Base-by-base conservation (phyloP, 2,329 filamentous ascomycete species). In the Fusarium napiforme region DNA sequence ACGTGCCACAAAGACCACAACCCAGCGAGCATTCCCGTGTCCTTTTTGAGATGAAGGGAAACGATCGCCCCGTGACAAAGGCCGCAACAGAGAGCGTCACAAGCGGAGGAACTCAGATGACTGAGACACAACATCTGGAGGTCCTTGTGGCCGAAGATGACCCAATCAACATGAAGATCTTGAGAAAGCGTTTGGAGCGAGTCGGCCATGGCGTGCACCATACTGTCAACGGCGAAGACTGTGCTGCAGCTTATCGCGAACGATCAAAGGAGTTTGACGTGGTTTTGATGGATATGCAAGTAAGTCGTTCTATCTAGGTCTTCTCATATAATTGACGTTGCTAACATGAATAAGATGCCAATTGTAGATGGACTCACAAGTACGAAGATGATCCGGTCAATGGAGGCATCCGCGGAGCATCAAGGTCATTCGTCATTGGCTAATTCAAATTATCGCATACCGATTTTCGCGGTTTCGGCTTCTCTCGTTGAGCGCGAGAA, bases 201-300 rank as follows among this genome's bases (percentile, higher is more conserved):
- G 82, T 90, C 3, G 93, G 93, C 0, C 93, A 97, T 73, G 82
- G 87, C 2, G 92, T 96, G 0, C 84, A 88, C 40, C 86, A 95
- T 72, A 93, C 93, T 0, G 87, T 93, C 42, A 97, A 97, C 71
- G 95, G 95, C 12, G 93, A 96, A 78, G 94, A 97, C 77, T 97
- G 95, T 78, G 92, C 93, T 10, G 86, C 87, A 56, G 86, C 90
- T 9, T 95, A 93, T 80, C 87, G 86, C 56, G 92, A 93, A 50
- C 87, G 86, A 57, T 85, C 91, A 1, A 81, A 81, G 32, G 82
- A 83, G 28, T 96, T 93, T 77, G 94, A 97, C 79, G 91, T 94
- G 9, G 86, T 97, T 53, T 85, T 97, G 71, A 97, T 97, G 95
- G 95, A 97, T 79, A 94, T 97, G 88, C 94, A 97, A 87, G 94